A percentile compares a stretch with the other conserved stretches of the same genome.
These are phyloP conservation scores for Metschnikowia picachoensis DNA, from an alignment of 805 yeast species.

Conservation along the genomic window DNA sequence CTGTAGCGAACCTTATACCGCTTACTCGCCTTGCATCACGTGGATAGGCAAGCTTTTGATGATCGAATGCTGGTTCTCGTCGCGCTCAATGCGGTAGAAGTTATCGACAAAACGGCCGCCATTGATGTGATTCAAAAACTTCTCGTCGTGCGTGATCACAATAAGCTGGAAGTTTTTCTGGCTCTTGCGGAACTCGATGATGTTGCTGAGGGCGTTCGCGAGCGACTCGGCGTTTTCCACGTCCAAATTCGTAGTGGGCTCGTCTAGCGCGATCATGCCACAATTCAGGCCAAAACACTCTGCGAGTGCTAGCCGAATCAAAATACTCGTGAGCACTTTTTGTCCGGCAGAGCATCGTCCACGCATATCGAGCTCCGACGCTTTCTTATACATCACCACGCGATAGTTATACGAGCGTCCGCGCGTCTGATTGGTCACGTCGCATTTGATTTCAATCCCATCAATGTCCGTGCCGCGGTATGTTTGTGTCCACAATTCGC, in stretches of 20 bases:
- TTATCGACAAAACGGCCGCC: conserved; percentile 84
- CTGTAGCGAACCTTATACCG: not conserved
- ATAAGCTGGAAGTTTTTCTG: conserved; percentile 92
- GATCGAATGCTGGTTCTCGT: conserved; percentile 74
- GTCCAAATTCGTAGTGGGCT: conserved; percentile 95
- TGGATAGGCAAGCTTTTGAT: conserved; percentile 50
- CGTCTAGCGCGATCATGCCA: conserved; percentile 95
- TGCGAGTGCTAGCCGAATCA: conserved; percentile 86
- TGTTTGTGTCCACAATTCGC: conserved; percentile 90
- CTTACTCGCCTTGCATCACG: conserved; percentile 32
- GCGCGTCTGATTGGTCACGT: conserved; percentile 49
- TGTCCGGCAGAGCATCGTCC: conserved; percentile 99
- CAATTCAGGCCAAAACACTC: conserved; percentile 94
- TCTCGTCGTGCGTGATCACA: conserved; percentile 95
- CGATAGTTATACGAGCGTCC: conserved; percentile 81
- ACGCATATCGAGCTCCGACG: conserved; percentile 92
- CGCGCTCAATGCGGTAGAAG: conserved; percentile 77
- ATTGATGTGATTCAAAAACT: conserved; percentile 78
- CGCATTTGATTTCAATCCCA: conserved; percentile 80
- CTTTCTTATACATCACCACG: conserved; percentile 92
- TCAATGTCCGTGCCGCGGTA: conserved; percentile 96
- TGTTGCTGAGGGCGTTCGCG: conserved; percentile 72
- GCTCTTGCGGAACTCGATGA: conserved; percentile 66
- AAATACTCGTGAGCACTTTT: conserved; percentile 86
- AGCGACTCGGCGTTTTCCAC: conserved; percentile 82